Base-by-base conservation (phyloP, 2,329 filamentous ascomycete species). In the Arthrobotrys iridis region DNA sequence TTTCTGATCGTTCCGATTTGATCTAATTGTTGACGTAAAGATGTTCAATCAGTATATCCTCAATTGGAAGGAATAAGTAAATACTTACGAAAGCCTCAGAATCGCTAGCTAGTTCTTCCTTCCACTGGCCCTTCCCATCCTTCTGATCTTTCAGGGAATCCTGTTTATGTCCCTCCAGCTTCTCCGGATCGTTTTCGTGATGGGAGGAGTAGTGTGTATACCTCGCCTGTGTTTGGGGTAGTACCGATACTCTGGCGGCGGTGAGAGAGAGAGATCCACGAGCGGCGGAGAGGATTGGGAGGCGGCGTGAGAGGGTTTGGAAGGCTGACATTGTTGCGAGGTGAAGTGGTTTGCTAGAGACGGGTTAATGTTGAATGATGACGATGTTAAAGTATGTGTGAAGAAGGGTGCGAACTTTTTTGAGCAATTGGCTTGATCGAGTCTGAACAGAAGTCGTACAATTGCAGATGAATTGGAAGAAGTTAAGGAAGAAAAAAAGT, bases 41-140 rank as follows among this genome's bases (percentile, higher is more conserved):
- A n/a, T n/a, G n/a, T n/a, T n/a, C n/a, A n/a, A n/a, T n/a, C n/a
- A 79, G 26, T 64, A 71, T 13, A 57, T 22, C n/a, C n/a, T 77
- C 50, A 60, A 24, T 26, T 15, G 24, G 5, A 59, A 11, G 55
- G 35, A 33, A 20, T 13, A 8, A 3, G n/a, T n/a, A 40, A 35
- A 41, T 67, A 82, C 86, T 77, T 83, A 95, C 85, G 79, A 88
- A 88, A 81, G 91, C 91, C 84, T 96, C 92, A 82, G 90, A 91
- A 82, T 92, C 88, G 57, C 89, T 91, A 2, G 92, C 91, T 57
- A 96, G 85, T 81, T 90, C 89, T 20, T 90, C 85, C 83, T 91
- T 90, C 92, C 92, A 95, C 81, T 92, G 86, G 62, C 86, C 89
- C 81, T 88, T 74, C n/a, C 70, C 86, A 75, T 91, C 91, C 40